Conservation (phyloP, 164 flowering plant species). For the Chimonanthus praecox region DNA sequence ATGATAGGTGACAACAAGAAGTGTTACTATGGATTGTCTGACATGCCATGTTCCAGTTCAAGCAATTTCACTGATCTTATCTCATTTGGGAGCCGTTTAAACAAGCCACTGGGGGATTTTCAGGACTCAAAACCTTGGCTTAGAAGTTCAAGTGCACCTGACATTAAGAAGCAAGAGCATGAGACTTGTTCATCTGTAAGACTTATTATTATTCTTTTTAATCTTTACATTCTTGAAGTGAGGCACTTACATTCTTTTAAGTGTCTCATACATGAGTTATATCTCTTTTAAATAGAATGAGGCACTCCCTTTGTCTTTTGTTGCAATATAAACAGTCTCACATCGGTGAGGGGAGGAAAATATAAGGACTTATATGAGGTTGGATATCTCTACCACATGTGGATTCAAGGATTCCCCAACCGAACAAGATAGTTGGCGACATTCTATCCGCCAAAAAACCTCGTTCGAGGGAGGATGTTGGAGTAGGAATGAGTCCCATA, state of each 20-base stretch:
- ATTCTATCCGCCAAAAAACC: too few relatives aligned
- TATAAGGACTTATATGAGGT: too few relatives aligned
- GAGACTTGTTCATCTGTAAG: conserved; percentile 33
- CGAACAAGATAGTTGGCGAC: too few relatives aligned
- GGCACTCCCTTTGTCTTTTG: not conserved
- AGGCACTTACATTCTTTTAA: too few relatives aligned
- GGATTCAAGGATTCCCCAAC: too few relatives aligned
- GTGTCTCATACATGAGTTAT: not conserved
- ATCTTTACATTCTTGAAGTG: not conserved
- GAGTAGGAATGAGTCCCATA: too few relatives aligned
- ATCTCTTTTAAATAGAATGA: not conserved
- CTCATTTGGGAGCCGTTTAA: conserved; percentile 22
- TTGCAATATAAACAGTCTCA: too few relatives aligned
- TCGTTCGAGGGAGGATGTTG: too few relatives aligned
- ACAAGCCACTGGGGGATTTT: conserved; percentile 29
- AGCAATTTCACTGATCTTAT: conserved; percentile 32
- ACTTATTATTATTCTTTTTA: not conserved
- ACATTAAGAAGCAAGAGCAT: conserved; percentile 32
- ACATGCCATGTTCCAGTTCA: conserved; percentile 18
- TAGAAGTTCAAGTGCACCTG: conserved; percentile 22
- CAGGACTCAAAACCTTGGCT: conserved; percentile 21
- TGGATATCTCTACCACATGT: too few relatives aligned
- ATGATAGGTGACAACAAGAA: conserved; percentile 16
- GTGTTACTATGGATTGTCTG: conserved; percentile 17
- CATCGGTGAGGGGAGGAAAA: too few relatives aligned